phyloP scores from a whole-genome alignment of 345 rosid genomes.

The Camelina sativa region DNA sequence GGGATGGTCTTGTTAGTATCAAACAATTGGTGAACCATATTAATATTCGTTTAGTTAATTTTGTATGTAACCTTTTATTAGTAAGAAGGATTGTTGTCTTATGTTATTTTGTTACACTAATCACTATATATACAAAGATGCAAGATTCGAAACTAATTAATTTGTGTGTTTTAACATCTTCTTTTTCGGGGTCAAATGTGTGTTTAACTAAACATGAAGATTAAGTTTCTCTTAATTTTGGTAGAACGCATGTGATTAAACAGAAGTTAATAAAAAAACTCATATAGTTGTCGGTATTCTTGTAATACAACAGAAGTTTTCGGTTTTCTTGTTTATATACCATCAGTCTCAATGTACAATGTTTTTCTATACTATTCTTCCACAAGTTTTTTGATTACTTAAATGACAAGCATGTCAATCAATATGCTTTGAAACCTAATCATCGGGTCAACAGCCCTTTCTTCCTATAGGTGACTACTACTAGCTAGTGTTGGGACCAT shows the following conservation, averaged over 20 bases:
- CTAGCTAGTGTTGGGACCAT: slow-evolving; percentile 37
- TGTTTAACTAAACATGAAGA: too few relatives aligned
- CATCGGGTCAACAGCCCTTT: slow-evolving; percentile 16
- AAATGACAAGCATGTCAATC: slow-evolving; percentile 19
- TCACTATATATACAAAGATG: too few relatives aligned
- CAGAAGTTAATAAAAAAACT: too few relatives aligned
- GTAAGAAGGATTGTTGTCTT: background rate
- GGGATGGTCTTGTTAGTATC: slow-evolving; percentile 23
- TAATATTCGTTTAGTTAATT: slow-evolving; percentile 14
- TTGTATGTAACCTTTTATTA: background rate
- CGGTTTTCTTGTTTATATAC: background rate
- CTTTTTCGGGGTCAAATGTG: too few relatives aligned
- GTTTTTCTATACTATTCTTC: background rate
- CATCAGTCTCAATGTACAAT: background rate
- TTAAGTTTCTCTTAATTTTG: background rate
- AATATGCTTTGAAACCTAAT: slow-evolving; percentile 28
- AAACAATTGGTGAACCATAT: slow-evolving; percentile 15
- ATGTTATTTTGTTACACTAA: background rate
- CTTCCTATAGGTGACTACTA: slow-evolving; percentile 22
- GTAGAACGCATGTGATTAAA: background rate
- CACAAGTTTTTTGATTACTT: background rate
- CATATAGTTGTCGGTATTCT: background rate
- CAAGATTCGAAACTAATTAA: background rate
- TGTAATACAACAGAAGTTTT: too few relatives aligned
- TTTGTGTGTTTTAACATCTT: background rate